Evolutionary conservation across 805 yeast genomes (phyloP), one percentile per base, ranked within the genome.

Genomic region (Zygosaccharomyces siamensis): DNA sequence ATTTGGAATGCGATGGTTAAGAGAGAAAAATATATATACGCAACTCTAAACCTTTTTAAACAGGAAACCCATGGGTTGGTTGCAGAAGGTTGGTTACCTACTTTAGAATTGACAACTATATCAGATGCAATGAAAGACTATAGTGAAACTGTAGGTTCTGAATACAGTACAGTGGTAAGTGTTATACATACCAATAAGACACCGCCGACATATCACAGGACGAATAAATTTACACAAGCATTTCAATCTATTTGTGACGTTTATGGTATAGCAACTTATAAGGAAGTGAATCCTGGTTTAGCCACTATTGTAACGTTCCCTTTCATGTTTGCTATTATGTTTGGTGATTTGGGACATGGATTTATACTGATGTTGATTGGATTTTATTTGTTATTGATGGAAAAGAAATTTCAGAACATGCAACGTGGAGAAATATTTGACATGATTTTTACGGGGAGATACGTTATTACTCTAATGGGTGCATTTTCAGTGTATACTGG

Each of bases 281-380:
- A 89, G 59, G 99, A 93, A 69, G 93, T 93, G 26, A 93, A 93
- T 67, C 96, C 99, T 4, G 99, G 96, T 47, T 73, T 93, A 54
- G 92, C 99, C 3, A 92, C 99, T 1, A 80, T 89, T 41, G 84
- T 93, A 23, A 93, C 99, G 0, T 93, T 93, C 74, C 99, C 99
- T 21, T 93, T 93, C 68, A 86, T 93, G 95, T 93, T 93, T 72
- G 97, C 99, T 26, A 85, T 93, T 60, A 93, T 93, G 99, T 93
- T 93, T 74, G 99, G 99, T 74, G 99, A 93, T 73, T 66, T 90
- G 50, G 99, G 99, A 12, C 99, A 93, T 72, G 99, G 99, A 5
- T 78, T 89, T 51, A 79, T 93, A 42, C 73, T 93, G 67, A 77
- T 84, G 47, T 67, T 85, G 48, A 87, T 89, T 14, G 96, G 95